Percentiles rank a stretch among this genome's conserved stretches.
Evolutionary conservation across 371 early-diverging fungal genomes (phyloP).

Genomic region (Apophysomyces trapeziformis): DNA sequence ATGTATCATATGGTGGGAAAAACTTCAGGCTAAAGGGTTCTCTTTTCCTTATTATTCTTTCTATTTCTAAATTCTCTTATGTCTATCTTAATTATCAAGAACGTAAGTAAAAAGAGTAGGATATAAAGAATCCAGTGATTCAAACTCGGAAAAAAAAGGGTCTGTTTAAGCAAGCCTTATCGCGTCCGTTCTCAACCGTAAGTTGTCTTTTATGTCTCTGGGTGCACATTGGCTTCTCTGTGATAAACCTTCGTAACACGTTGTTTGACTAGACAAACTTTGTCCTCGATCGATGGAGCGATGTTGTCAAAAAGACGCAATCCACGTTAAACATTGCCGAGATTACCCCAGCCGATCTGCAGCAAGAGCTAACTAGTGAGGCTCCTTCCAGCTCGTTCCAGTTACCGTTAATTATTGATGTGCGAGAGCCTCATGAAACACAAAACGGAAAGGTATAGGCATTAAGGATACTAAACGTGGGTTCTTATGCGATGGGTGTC

Average conservation of each 20-base stretch:
- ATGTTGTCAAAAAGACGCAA: conserved; percentile 28
- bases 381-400: conserved; percentile 3
- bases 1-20: background rate
- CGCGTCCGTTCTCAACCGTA: background rate
- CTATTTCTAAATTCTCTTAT: no score
- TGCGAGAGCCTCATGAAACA: conserved; percentile 29
- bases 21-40: background rate
- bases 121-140: background rate
- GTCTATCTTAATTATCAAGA: background rate
- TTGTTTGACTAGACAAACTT: conserved; percentile 9
- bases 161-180: background rate
- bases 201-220: background rate
- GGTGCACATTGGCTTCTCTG: background rate
- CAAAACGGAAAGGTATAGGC: conserved; percentile 27
- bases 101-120: background rate
- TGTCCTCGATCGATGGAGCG: conserved; percentile 29
- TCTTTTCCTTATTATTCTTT: no score
- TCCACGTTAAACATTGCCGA: conserved; percentile 18
- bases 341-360: conserved; percentile 23
- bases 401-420: conserved; percentile 31
- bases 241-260: background rate
- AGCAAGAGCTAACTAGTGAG: conserved; percentile 15
- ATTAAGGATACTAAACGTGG: background rate
- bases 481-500: background rate
- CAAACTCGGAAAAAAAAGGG: background rate